Evolutionary conservation across 129 eudicot genomes (phyloP), one percentile per base, ranked within the genome.

Genomic region (Chrysanthemum seticuspe): DNA sequence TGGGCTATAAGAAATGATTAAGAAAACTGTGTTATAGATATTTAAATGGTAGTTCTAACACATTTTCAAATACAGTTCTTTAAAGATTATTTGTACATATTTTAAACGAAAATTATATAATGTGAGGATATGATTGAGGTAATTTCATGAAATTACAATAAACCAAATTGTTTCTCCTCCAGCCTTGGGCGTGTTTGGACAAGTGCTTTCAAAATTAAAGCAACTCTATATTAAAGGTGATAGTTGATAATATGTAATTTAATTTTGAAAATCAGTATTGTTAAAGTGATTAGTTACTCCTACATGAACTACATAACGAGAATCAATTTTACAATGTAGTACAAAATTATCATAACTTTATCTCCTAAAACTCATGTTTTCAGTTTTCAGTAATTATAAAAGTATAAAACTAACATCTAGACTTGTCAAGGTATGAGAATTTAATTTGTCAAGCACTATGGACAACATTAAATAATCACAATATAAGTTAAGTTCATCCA

Each of bases 41-140:
- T 62, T 45, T 60, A 62, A 62, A 53, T 53, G 66, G 5, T 53
- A 5, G 54, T 70, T 77, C 9, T 36, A 36, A 36, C 45, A 36
- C 45, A 36, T 36, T 36, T 36, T 36, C 8, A 1, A 36, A 36
- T 36, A 36, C 45, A 36, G 45, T 36, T 6, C 7, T 36, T 36
- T 36, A 36, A 6, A 36, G 45, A 36, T 36, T 36, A 36, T 5
- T 36, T 36, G 45, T 0, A 36, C 45, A 34, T 34, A 9, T 40
- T 31, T 14, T n/a, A 15, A 27, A 14, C 11, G 3, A 55, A 16
- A 55, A 56, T 14, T 55, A n/a, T 6, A 55, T 56, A 56, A 11
- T 16, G 3, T 7, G 61, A 27, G 18, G 16, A 56, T 16, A 23
- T 8, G 18, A 56, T 56, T 56, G 27, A n/a, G 10, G 19, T 13